Evolutionary conservation across 2,329 filamentous ascomycete species (phyloP).

Genomic region (Botrytis medusae): DNA sequence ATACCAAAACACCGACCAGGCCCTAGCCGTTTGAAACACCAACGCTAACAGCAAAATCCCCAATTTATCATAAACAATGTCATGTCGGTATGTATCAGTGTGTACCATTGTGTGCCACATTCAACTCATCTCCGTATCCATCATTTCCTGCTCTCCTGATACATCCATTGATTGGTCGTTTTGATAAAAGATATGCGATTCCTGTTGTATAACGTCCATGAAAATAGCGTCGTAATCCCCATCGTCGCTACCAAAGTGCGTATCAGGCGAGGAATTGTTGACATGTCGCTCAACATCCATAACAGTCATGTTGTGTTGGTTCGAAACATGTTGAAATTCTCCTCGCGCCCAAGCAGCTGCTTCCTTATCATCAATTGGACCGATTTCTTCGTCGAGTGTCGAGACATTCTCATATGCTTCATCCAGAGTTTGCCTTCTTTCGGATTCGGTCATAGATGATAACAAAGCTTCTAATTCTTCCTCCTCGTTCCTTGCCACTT

Average conservation of each 20-base stretch:
- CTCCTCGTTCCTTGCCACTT: conserved; percentile 52
- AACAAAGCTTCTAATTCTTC: conserved; percentile 59
- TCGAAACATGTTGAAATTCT: conserved; percentile 9
- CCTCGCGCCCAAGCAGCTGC: conserved; percentile 1
- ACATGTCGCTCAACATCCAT: conserved; percentile 18
- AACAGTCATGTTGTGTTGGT: neutral
- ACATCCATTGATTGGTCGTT: neutral
- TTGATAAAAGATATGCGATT: conserved; percentile 34
- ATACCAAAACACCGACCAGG: conserved; percentile 17
- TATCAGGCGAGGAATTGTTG: conserved; percentile 25
- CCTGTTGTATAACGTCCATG: conserved; percentile 59
- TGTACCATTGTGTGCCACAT: neutral
- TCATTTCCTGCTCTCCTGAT: conserved; percentile 27
- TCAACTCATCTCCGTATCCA: conserved; percentile 23
- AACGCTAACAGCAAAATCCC: conserved; percentile 27
- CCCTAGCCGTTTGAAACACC: conserved; percentile 29
- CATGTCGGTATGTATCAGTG: neutral
- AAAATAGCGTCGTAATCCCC: conserved; percentile 65
- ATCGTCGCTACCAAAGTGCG: conserved; percentile 47
- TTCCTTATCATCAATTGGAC: conserved; percentile 8
- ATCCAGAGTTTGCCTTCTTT: conserved; percentile 9
- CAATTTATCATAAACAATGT: conserved; percentile 8
- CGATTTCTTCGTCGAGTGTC: conserved; percentile 20
- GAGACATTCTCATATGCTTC: conserved; percentile 17
- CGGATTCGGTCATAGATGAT: conserved; percentile 46